Conservation (phyloP, 148 eudicot species). For the Rhododendron griersonianum region DNA sequence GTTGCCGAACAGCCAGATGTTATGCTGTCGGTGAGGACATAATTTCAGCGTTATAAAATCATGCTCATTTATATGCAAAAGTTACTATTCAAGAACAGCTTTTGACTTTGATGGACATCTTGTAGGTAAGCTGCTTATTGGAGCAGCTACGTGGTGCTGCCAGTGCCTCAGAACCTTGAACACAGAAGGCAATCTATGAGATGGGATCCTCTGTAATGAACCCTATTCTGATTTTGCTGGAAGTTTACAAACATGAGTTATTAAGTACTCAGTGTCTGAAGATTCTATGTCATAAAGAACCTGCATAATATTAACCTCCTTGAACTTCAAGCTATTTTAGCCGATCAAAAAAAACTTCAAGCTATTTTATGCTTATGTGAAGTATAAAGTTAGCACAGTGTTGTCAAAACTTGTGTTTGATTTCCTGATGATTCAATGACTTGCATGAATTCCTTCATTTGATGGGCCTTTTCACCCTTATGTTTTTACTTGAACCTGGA, state of each 20-base stretch:
- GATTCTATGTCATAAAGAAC: neutral
- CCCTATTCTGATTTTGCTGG: conserved; percentile 65
- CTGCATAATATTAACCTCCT: neutral
- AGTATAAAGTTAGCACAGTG: neutral
- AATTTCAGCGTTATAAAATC: neutral
- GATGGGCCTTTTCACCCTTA: neutral
- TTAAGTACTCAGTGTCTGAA: conserved; percentile 3
- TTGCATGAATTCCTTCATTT: neutral
- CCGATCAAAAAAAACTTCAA: neutral
- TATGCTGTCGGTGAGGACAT: conserved; percentile 57
- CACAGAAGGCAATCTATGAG: conserved; percentile 84
- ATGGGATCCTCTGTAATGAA: conserved; percentile 75
- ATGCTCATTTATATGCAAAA: neutral
- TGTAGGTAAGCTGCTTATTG: conserved; percentile 78
- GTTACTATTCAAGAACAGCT: neutral
- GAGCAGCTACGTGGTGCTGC: conserved; percentile 96
- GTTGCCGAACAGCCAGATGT: conserved; percentile 80
- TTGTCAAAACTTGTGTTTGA: neutral
- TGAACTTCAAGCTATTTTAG: neutral
- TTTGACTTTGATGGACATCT: conserved; percentile 9
- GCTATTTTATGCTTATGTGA: neutral
- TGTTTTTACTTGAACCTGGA: neutral
- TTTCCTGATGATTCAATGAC: neutral
- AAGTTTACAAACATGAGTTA: conserved; percentile 91
- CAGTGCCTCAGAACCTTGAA: conserved; percentile 88